Conservation (phyloP, 768 basidiomycete genomes). For the Naganishia onofrii region DNA sequence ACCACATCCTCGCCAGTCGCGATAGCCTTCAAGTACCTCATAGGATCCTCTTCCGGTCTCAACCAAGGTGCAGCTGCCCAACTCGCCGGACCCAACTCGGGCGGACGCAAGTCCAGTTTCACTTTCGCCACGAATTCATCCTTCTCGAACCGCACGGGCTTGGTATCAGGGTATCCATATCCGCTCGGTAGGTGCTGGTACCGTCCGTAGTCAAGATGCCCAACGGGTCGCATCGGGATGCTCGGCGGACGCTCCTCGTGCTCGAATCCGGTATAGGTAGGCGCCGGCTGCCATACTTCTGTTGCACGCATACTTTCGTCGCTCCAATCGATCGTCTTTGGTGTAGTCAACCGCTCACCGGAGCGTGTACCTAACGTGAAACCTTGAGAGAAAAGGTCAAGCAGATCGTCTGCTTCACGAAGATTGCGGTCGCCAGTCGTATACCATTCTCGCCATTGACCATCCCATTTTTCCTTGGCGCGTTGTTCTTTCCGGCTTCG, state of each 20-base stretch:
- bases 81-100: conserved; percentile 15
- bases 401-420: conserved; percentile 46
- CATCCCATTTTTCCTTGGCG: conserved; percentile 45
- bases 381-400: conserved; percentile 33
- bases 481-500: conserved; percentile 41
- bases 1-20: conserved; percentile 38
- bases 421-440: conserved; percentile 44
- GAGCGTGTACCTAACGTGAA: conserved; percentile 15
- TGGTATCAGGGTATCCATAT: conserved; percentile 22
- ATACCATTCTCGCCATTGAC: conserved; percentile 50
- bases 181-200: conserved; percentile 13
- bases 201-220: conserved; percentile 27
- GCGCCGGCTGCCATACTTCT: conserved; percentile 42
- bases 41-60: conserved; percentile 22
- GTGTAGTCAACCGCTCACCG: not conserved
- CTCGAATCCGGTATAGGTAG: conserved; percentile 23
- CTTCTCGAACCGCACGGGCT: not conserved
- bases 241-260: conserved; percentile 22
- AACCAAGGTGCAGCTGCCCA: conserved; percentile 36
- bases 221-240: conserved; percentile 21
- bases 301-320: conserved; percentile 32
- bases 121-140: conserved; percentile 24
- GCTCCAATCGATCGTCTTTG: conserved; percentile 42
- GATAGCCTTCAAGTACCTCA: conserved; percentile 40
- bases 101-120: conserved; percentile 29